These are phyloP conservation scores for Opeltia flavorubescens DNA, from an alignment of 495 filamentous ascomycete genomes.

Conservation along the genomic window DNA sequence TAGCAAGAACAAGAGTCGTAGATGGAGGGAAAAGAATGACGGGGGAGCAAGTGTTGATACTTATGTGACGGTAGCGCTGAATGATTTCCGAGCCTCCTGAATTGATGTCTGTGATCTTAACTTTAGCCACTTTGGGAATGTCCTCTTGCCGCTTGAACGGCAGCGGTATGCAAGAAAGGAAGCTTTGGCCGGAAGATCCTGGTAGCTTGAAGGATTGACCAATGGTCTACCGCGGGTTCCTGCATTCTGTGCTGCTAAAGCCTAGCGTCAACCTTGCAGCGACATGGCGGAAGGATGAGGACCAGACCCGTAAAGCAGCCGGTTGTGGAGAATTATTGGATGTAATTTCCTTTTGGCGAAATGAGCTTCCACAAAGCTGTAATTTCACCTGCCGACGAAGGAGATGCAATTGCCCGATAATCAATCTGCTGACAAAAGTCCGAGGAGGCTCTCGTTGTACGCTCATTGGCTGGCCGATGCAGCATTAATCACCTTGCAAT, in stretches of 20 bases:
- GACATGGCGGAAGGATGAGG: not conserved
- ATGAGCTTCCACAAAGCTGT: not conserved
- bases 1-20: not conserved
- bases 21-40: not conserved
- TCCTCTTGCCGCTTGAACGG: not conserved
- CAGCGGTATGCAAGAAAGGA: not conserved
- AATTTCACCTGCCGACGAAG: not conserved
- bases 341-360: not conserved
- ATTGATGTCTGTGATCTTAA: not conserved
- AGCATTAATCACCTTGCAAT: not conserved
- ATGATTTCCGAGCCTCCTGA: not conserved
- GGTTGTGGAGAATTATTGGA: not conserved
- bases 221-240: not conserved
- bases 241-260: not conserved
- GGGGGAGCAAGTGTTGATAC: constrained; percentile 1
- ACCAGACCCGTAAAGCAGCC: not conserved
- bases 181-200: not conserved
- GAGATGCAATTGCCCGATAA: not conserved
- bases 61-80: not conserved
- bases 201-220: not conserved
- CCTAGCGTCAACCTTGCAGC: not conserved
- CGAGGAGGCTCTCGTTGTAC: too few species aligned
- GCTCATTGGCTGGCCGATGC: not conserved
- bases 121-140: not conserved
- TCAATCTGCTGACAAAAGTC: not conserved